Base-by-base conservation (phyloP, 495 filamentous ascomycete genomes). In the Sordaria brevicollis region DNA sequence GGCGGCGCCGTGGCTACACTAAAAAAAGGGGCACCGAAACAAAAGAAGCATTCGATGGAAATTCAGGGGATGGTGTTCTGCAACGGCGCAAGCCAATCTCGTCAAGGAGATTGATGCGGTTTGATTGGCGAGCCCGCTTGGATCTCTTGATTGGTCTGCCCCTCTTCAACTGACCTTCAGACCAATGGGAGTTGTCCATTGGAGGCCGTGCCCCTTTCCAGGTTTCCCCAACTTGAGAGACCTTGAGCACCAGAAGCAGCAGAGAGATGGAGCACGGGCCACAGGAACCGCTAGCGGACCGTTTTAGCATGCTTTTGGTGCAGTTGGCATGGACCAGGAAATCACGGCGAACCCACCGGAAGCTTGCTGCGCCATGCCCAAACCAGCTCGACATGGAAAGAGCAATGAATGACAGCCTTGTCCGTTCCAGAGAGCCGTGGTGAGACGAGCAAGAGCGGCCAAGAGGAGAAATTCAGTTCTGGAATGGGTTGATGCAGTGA, bases 51-150 rank as follows among this genome's bases (percentile, higher is more conserved):
- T 67, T 67, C 8, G 33, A n/a, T 49, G 66, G 35, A 41, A 39
- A 54, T 68, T 41, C 67, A 65, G 34, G 67, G 66, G 38, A 35
- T 34, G 6, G 39, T 21, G 49, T 54, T 54, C 21, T 65, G 49
- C 21, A 19, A 65, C 49, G 49, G 49, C 5, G 49, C 49, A 57
- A 57, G 49, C 69, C 75, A 78, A 78, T 78, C 67, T 78, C 76
- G 75, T 74, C 65, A 78, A 71, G 66, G 72, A 73, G 74, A 72
- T 74, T 74, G 65, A 41, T 65, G 65, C 4, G 35, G 33, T 65
- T 38, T 73, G 68, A 75, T 76, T 75, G 71, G 71, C 49, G 49
- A 62, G 68, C 21, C 62, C 68, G 68, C 33, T 33, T 66, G 68
- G 13, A 15, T 65, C 35, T 65, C 33, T 35, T 54, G 43, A 38